Base-by-base conservation (phyloP, 805 yeast genomes). In the Naumovozyma baii region DNA sequence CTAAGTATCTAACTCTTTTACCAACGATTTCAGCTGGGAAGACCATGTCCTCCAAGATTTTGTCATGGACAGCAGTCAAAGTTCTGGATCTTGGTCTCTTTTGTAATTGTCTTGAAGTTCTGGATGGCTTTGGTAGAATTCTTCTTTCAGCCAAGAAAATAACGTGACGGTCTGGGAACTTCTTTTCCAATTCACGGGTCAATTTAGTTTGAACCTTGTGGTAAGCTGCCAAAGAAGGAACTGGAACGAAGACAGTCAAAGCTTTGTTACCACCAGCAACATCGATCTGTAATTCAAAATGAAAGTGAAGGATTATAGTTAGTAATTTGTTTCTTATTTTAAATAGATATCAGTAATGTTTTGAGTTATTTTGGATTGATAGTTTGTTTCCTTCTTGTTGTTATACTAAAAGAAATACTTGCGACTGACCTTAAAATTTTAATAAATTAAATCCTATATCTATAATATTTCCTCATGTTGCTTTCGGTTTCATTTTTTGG, bases 81-180 rank as follows among this genome's bases (percentile, higher is more conserved):
- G 98, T 90, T 83, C 98, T 87, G 63, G 97, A 88, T 78, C 95
- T 85, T 72, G 98, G 98, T 80, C 98, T 88, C 90, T 92, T 88
- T 78, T 90, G 98, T 63, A 70, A 73, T 72, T 80, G 83, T 80
- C 87, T 84, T 49, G 95, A 76, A 66, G 80, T 74, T 77, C 97
- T 87, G 66, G 94, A 85, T 70, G 97, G 96, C 81, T 86, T 88
- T 76, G 97, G 96, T 68, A 92, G 78, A 75, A 90, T 92, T 77
- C 96, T 86, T 78, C 98, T 86, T 80, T 90, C 97, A 68, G 96
- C 97, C 68, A 90, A 81, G 86, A 90, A 86, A 62, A 92, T 90
- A 72, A 90, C 96, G 71, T 92, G 96, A 72, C 95, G 84, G 81
- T 90, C 98, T 69, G 96, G 92, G 90, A 90, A 92, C 78, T 92